Evolutionary conservation across 805 yeast species (phyloP), one percentile per base, ranked within the genome.

Genomic region (Metschnikowia continentalis): DNA sequence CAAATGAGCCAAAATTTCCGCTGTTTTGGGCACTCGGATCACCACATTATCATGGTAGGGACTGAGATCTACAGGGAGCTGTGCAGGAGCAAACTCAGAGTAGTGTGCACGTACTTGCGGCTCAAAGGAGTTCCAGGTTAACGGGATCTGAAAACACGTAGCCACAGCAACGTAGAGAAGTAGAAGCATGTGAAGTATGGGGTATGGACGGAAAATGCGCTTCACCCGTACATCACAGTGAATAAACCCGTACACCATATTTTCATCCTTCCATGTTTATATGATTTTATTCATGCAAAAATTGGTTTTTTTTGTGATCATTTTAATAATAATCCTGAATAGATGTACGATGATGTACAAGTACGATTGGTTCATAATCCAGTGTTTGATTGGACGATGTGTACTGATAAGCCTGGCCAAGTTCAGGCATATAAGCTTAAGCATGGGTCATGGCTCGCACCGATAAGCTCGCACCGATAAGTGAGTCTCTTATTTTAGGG

Each of bases 11-110:
- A 61, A 52, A 17, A 58, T 53, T 2, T 47, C 46, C 15, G 60
- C 53, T 1, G 56, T 47, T 64, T 70, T 72, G 23, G 58, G 51
- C 20, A 81, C 60, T 53, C 86, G 65, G 15, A 79, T 58, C 15
- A 82, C 83, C 43, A 68, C 65, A 32, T 78, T 72, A 32, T 65
- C 69, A 23, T 60, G 60, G 56, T 80, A 80, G 40, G 70, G 73
- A 0, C 56, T 32, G 42, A 80, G 64, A 54, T 75, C 66, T 10
- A 77, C 65, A 5, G 80, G 80, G 61, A 64, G 67, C 8, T 66
- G 60, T 1, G 59, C 62, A 15, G 50, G 48, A 1, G 60, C 47
- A 5, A 72, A 17, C 1, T 65, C 45, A 13, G 72, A 59, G 52
- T 66, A 73, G 52, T 76, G 79, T 6, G 61, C 54, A 14, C 53